These are phyloP conservation scores for Platismatia glauca DNA, from an alignment of 495 filamentous ascomycete genomes.

Conservation along the genomic window DNA sequence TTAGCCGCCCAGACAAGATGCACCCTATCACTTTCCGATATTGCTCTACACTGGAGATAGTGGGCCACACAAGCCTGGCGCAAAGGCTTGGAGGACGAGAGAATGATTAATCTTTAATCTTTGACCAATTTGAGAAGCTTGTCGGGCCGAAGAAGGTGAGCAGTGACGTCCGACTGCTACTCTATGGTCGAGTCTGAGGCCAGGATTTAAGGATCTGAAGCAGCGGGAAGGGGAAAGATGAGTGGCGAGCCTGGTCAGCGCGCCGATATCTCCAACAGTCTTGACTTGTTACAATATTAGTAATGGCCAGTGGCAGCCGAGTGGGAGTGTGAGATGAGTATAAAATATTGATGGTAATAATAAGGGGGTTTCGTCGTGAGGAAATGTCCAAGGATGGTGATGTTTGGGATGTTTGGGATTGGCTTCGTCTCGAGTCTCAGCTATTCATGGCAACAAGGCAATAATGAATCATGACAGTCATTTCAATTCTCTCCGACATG, in stretches of 20 bases:
- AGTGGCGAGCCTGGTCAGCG: background rate
- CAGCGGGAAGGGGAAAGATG: background rate
- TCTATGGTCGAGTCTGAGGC: background rate
- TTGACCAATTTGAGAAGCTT: background rate
- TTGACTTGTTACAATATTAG: background rate
- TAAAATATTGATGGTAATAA: too few relatives aligned
- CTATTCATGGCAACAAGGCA: too few relatives aligned
- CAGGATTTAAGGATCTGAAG: background rate
- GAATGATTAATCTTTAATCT: background rate
- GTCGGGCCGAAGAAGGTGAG: background rate
- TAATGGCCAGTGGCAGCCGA: background rate
- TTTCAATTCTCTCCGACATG: background rate
- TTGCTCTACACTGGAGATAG: background rate
- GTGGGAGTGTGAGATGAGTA: too few relatives aligned
- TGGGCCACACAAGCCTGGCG: background rate
- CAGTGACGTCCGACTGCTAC: background rate
- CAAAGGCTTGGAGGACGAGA: background rate
- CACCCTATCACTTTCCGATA: conserved; percentile 7
- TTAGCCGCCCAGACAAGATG: conserved; percentile 16
- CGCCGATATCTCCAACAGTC: background rate
- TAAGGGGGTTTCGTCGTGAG: background rate
- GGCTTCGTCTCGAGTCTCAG: background rate
- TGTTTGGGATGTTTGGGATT: background rate
- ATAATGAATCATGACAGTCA: background rate
- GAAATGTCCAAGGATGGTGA: background rate